phyloP scores from a whole-genome alignment of 2,329 filamentous ascomycete genomes.

The Podosphaera xanthii region DNA sequence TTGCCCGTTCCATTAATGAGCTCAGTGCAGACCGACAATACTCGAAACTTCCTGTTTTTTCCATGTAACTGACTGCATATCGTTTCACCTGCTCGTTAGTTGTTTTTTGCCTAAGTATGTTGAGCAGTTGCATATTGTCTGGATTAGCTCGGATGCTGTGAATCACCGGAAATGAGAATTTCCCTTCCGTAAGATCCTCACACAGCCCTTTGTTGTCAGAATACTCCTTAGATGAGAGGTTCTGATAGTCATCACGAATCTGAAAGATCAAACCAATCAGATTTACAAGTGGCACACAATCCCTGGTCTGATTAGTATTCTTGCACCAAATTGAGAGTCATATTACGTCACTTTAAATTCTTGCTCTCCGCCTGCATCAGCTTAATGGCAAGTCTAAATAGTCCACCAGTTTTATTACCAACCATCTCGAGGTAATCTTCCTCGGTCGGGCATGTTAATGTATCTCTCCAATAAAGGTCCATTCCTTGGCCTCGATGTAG shows the following conservation, averaged over 20 bases:
- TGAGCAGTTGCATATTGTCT: conserved; percentile 57
- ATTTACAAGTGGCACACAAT: conserved; percentile 70
- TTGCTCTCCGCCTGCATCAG: conserved; percentile 60
- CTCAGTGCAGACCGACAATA: conserved; percentile 51
- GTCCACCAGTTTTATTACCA: conserved; percentile 68
- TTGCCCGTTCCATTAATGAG: conserved; percentile 33
- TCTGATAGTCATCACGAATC: conserved; percentile 85
- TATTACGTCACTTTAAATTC: conserved; percentile 18
- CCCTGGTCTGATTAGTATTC: conserved; percentile 16
- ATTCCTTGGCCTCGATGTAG: conserved; percentile 74
- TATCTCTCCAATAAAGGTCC: conserved; percentile 80
- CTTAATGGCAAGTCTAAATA: conserved; percentile 68
- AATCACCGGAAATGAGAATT: conserved; percentile 91
- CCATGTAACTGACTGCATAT: conserved; percentile 82
- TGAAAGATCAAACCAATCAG: conserved; percentile 71
- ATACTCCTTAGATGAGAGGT: conserved; percentile 55
- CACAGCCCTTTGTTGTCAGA: conserved; percentile 77
- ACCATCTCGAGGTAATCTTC: conserved; percentile 93
- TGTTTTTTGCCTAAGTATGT: conserved; percentile 80
- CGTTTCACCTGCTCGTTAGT: conserved; percentile 69
- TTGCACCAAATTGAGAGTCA: neutral
- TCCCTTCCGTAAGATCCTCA: conserved; percentile 89
- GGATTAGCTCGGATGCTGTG: conserved; percentile 68
- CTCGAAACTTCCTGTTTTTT: conserved; percentile 67
- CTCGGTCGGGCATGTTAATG: conserved; percentile 60